phyloP scores from a whole-genome alignment of 2,329 filamentous ascomycete species.

The Xylaria sp. region DNA sequence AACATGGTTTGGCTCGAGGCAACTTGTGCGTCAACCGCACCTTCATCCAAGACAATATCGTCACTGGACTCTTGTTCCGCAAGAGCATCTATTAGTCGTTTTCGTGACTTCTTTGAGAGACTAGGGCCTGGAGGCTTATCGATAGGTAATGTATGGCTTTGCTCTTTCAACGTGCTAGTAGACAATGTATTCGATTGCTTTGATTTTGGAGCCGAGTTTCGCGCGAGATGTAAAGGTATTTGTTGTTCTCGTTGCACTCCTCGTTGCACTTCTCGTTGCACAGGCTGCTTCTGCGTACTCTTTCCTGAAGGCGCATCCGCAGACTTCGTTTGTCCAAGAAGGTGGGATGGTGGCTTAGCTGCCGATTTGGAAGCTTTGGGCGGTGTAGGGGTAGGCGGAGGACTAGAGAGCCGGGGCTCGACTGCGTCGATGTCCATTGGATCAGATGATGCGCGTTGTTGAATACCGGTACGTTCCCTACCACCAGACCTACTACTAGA shows the following conservation, averaged over 20 bases:
- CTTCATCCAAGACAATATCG: slow-evolving; percentile 33
- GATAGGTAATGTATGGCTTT: slow-evolving; percentile 24
- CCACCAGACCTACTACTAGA: slow-evolving; percentile 15
- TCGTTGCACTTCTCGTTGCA: slow-evolving; percentile 29
- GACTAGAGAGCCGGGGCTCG: slow-evolving; percentile 45
- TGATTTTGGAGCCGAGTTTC: slow-evolving; percentile 30
- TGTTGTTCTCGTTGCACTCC: slow-evolving; percentile 38
- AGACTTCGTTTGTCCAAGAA: slow-evolving; percentile 8
- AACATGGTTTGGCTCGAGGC: slow-evolving; percentile 37
- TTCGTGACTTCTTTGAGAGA: slow-evolving; percentile 41
- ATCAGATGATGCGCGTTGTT: slow-evolving; percentile 34
- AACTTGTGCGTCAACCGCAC: slow-evolving; percentile 31
- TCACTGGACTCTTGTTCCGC: slow-evolving; percentile 45
- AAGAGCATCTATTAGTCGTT: slow-evolving; percentile 47
- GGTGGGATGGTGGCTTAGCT: slow-evolving; percentile 7
- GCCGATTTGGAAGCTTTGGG: slow-evolving; percentile 29
- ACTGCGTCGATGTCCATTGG: slow-evolving; percentile 39
- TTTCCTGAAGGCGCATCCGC: slow-evolving; percentile 13
- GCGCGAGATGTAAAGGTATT: slow-evolving; percentile 47
- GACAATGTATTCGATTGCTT: slow-evolving; percentile 27
- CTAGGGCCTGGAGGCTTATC: slow-evolving; percentile 21
- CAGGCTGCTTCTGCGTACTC: slow-evolving; percentile 26
- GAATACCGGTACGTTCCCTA: slow-evolving; percentile 33
- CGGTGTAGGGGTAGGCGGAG: slow-evolving; percentile 45
- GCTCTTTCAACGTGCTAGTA: slow-evolving; percentile 23